These are phyloP conservation scores for Aureobasidium sp. DNA, from an alignment of 2,329 filamentous ascomycete species.

Conservation along the genomic window DNA sequence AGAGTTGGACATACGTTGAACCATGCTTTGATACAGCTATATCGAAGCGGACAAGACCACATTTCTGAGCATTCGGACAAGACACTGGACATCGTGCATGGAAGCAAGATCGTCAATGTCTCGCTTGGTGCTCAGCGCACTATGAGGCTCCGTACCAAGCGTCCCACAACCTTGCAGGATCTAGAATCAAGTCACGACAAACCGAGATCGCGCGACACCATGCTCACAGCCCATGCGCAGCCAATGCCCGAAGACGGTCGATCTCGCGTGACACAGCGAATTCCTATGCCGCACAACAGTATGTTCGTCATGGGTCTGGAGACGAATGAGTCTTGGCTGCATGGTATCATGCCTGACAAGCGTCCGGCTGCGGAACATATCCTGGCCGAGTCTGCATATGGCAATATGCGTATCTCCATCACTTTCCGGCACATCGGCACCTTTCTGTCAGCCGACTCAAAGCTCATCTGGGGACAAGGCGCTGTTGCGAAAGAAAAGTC, in stretches of 20 bases:
- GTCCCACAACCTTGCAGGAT: constrained; percentile 26
- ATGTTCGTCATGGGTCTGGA: constrained; percentile 72
- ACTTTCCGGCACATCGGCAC: constrained; percentile 89
- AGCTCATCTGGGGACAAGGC: constrained; percentile 84
- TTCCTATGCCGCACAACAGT: constrained; percentile 78
- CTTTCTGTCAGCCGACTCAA: constrained; percentile 60
- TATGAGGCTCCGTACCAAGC: constrained; percentile 85
- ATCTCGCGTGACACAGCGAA: constrained; percentile 54
- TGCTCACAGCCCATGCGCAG: neutral
- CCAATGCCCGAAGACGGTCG: constrained; percentile 25
- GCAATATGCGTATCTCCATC: constrained; percentile 75
- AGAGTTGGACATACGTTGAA: constrained; percentile 75
- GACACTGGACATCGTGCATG: constrained; percentile 77
- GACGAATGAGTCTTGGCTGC: constrained; percentile 83
- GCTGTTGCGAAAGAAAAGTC: constrained; percentile 60
- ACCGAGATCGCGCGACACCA: neutral
- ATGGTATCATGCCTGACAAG: constrained; percentile 87
- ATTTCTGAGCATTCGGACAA: constrained; percentile 98
- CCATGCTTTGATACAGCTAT: constrained; percentile 87
- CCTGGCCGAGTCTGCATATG: constrained; percentile 61
- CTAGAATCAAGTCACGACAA: neutral
- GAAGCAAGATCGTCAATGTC: constrained; percentile 82
- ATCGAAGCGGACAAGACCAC: constrained; percentile 80
- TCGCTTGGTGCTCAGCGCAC: constrained; percentile 86
- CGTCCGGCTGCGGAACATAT: constrained; percentile 61